Percentiles rank a stretch among this genome's conserved stretches.
These are phyloP conservation scores for Phytophthora pini DNA, from an alignment of 352 stramenopile genomes.

Conservation along the genomic window DNA sequence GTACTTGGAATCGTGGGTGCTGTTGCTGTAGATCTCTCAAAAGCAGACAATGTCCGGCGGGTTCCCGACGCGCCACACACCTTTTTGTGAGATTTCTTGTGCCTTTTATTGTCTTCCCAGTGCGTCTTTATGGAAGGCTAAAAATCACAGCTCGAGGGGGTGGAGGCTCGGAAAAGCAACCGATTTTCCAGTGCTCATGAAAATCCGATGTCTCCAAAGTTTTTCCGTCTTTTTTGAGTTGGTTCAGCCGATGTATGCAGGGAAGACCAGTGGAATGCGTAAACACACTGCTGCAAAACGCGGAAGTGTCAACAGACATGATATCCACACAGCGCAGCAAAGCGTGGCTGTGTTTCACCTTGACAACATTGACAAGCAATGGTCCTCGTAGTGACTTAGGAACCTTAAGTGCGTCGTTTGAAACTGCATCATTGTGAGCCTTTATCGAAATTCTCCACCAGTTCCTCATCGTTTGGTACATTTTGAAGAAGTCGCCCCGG, in stretches of 20 bases:
- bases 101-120: too few species aligned
- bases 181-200: neutral
- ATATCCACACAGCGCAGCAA: neutral
- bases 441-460: neutral
- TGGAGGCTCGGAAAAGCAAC: neutral
- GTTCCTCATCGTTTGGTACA: neutral
- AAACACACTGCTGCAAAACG: neutral
- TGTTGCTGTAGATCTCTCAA: too few species aligned
- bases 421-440: neutral
- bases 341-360: neutral
- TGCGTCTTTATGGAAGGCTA: too few species aligned
- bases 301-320: neutral
- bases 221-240: neutral
- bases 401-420: neutral
- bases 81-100: too few species aligned
- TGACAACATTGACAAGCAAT: neutral
- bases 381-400: neutral
- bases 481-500: neutral
- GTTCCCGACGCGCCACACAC: too few species aligned
- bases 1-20: too few species aligned
- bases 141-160: neutral
- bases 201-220: neutral
- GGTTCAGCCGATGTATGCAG: neutral
- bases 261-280: slow-evolving; percentile 2
- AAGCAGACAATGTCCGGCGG: too few species aligned